Base-by-base conservation (phyloP, 2,329 filamentous ascomycete species). In the Lithohypha guttulata region DNA sequence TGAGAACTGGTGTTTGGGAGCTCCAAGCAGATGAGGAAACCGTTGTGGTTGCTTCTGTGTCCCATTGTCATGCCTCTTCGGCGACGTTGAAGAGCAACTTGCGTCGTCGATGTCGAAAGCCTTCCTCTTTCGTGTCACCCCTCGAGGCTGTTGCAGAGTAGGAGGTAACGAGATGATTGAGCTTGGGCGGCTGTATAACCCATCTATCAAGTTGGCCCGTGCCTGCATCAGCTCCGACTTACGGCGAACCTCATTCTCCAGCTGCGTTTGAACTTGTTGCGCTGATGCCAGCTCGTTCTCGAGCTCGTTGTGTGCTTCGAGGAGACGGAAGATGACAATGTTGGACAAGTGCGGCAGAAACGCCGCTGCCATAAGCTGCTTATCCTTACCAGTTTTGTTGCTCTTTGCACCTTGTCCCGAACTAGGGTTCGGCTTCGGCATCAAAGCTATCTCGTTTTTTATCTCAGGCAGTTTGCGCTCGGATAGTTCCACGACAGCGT, bases 311-410 rank as follows among this genome's bases (percentile, higher is more conserved):
- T 45, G 42, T 8, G 38, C 37, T 26, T 49, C 40, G 23, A 43
- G 42, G 17, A 43, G 39, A 13, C 42, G 41, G 20, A 45, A 42
- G 3, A 49, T 39, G 7, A 49, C 41, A 9, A 43, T 26, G 7
- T 20, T 41, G 11, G 35, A 37, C 20, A 47, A 31, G 17, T 47
- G 42, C 7, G 43, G 44, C 4, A 41, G 34, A 20, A 45, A 42
- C 5, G 46, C 45, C 17, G 47, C 45, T 20, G 44, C 30, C 11
- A 29, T 42, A 13, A 49, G 41, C 32, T 49, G 47, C 22, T 49
- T 45, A 22, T 49, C 42, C 28, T 49, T 49, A 8, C 47, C 47
- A 1, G 47, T 39, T 3, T 43, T 44, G 20, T 49, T 47, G n/a
- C 40, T 36, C 26, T 19, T 44, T 31, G 13, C 19, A 39, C 27